A percentile compares a stretch with the other conserved stretches of the same genome.
Evolutionary conservation across 2,329 filamentous ascomycete species (phyloP).

Genomic region (Penicillium aurantiogriseum): DNA sequence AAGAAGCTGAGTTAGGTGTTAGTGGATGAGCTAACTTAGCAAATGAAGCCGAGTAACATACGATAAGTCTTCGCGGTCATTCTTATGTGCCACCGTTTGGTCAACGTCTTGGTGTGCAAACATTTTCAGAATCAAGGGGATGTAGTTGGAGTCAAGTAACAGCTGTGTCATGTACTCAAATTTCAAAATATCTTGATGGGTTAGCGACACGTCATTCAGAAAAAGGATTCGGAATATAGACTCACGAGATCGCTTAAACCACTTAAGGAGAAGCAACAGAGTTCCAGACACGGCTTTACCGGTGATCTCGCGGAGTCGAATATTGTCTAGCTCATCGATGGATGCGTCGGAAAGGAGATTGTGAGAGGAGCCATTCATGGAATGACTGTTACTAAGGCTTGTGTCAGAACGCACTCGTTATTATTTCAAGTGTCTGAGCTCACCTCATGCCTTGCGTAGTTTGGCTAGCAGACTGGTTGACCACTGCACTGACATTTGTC

Average conservation of each 20-base stretch:
- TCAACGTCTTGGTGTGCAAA: slow-evolving; percentile 94
- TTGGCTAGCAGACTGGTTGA: slow-evolving; percentile 56
- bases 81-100: slow-evolving; percentile 79
- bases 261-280: slow-evolving; percentile 84
- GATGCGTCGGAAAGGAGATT: slow-evolving; percentile 36
- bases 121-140: slow-evolving; percentile 87
- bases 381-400: slow-evolving; percentile 23
- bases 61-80: slow-evolving; percentile 79
- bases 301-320: slow-evolving; percentile 80
- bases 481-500: slow-evolving; percentile 81
- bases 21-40: slow-evolving; percentile 6
- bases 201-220: slow-evolving; percentile 10
- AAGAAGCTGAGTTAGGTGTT: slow-evolving; percentile 66
- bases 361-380: slow-evolving; percentile 22
- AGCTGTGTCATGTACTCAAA: slow-evolving; percentile 95
- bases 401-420: slow-evolving; percentile 14
- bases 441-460: slow-evolving; percentile 49
- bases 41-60: slow-evolving; percentile 39
- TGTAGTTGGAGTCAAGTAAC: slow-evolving; percentile 89
- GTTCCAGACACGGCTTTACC: slow-evolving; percentile 90
- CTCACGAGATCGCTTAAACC: slow-evolving; percentile 93
- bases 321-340: slow-evolving; percentile 76
- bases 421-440: slow-evolving; percentile 20
- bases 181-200: slow-evolving; percentile 73
- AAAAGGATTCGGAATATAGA: slow-evolving; percentile 15